Evolutionary conservation across 1,284 basidiomycete species (phyloP), one percentile per base, ranked within the genome.

Genomic region (Tilletia setariae): DNA sequence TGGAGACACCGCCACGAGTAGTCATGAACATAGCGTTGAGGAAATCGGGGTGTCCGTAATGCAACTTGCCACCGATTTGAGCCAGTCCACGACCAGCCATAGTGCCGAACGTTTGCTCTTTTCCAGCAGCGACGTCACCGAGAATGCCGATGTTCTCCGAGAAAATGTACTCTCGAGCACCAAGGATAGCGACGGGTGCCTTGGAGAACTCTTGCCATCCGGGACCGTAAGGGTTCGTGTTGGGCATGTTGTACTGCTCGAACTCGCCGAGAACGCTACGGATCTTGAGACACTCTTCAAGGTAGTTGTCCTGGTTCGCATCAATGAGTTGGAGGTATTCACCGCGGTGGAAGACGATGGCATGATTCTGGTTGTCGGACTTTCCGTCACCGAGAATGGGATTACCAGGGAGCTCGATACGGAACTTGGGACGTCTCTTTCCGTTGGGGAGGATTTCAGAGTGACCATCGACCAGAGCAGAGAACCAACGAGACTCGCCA

Each of bases 141-240:
- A 99, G 87, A 78, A 98, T 95, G 88, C 95, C 95, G 76, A 98
- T 98, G 84, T 98, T 98, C 86, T 99, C 96, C 64, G 96, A 98
- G 86, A 98, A 98, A 84, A 98, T 98, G 85, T 98, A 99, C 86
- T 99, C 96, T 84, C 96, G 90, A 23, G 95, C 94, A 84, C 96
- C 95, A 72, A 99, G 91, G 78, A 98, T 98, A 21, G 96, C 96
- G 43, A 98, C 92, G 19, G 95, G 95, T 64, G 91, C 85, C 76
- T 89, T 89, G 83, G 88, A 88, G 86, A 94, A 94, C 78, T 78
- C 80, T 65, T 78, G 70, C 61, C 82, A 78, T 46, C 81, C 82
- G 43, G 95, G 92, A 23, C 91, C 90, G 84, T 98, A 98, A 13
- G 95, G 95, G 76, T 90, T 94, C 85, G 92, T 89, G 73, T 86